Percentiles rank a stretch among this genome's conserved stretches.
Conservation (phyloP, 2,329 filamentous ascomycete species). For the Pezicula carpinea region DNA sequence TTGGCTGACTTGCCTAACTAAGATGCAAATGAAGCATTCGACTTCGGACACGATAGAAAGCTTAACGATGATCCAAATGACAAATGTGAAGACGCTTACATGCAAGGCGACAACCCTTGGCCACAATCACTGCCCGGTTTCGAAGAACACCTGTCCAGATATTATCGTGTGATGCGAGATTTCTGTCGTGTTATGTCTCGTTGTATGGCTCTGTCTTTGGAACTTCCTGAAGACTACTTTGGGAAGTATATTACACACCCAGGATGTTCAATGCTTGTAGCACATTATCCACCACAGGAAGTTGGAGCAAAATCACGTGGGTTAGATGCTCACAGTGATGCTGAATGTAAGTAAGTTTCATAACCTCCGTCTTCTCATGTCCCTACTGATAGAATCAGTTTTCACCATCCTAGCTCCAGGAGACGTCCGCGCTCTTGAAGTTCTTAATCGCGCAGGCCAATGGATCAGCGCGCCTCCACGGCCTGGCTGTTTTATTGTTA, state of each 20-base stretch:
- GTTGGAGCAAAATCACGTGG: slow-evolving; percentile 9
- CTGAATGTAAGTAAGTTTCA: slow-evolving; percentile 15
- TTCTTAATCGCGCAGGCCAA: slow-evolving; percentile 12
- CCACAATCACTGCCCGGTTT: slow-evolving; percentile 15
- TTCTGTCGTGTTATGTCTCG: slow-evolving; percentile 16
- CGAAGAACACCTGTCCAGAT: slow-evolving; percentile 11
- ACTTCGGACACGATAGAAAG: slow-evolving; percentile 16
- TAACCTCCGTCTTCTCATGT: not conserved
- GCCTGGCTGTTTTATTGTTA: slow-evolving; percentile 35
- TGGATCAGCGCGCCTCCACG: slow-evolving; percentile 8
- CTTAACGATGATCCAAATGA: slow-evolving; percentile 11
- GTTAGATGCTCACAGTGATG: slow-evolving; percentile 18
- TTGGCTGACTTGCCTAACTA: not conserved
- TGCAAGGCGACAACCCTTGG: slow-evolving; percentile 18
- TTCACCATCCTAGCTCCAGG: slow-evolving; percentile 19
- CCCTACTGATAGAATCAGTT: not conserved
- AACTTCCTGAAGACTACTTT: slow-evolving; percentile 14
- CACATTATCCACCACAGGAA: slow-evolving; percentile 19
- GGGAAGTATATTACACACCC: slow-evolving; percentile 10
- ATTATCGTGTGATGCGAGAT: slow-evolving; percentile 11
- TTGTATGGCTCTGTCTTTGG: slow-evolving; percentile 16
- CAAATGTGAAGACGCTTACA: slow-evolving; percentile 5
- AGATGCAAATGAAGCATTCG: slow-evolving; percentile 22
- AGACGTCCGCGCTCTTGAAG: slow-evolving; percentile 18
- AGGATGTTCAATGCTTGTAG: slow-evolving; percentile 12